A percentile compares a stretch with the other conserved stretches of the same genome.
phyloP scores from a whole-genome alignment of 495 filamentous ascomycete species.

The Astrocystis sublimbata region DNA sequence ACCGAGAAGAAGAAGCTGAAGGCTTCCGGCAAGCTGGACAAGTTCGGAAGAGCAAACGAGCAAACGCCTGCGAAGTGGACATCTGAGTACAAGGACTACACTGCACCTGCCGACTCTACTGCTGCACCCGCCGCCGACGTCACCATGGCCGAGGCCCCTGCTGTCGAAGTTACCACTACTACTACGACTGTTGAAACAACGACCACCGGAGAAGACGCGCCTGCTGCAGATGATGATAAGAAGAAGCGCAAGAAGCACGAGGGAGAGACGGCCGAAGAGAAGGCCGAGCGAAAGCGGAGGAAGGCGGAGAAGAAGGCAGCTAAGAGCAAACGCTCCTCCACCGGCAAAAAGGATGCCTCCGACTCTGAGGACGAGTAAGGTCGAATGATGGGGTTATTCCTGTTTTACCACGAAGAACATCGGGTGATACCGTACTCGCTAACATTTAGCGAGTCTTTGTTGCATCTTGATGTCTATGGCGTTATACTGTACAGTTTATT shows the following conservation, averaged over 20 bases:
- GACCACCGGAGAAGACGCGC: slow-evolving; percentile 40
- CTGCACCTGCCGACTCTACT: slow-evolving; percentile 26
- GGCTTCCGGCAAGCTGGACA: slow-evolving; percentile 95
- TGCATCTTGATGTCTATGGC: slow-evolving; percentile 12
- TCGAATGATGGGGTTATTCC: slow-evolving; percentile 4
- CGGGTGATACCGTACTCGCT: slow-evolving; percentile 33
- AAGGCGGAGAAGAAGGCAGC: slow-evolving; percentile 75
- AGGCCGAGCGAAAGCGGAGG: slow-evolving; percentile 71
- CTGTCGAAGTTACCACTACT: slow-evolving; percentile 16
- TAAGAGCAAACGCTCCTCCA: slow-evolving; percentile 51
- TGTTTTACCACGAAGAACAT: slow-evolving; percentile 20
- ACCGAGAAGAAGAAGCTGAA: slow-evolving; percentile 99
- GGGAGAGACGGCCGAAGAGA: slow-evolving; percentile 74
- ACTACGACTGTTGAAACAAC: slow-evolving; percentile 36
- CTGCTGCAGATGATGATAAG: slow-evolving; percentile 39
- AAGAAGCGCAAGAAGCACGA: slow-evolving; percentile 87
- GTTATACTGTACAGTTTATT: slow-evolving; percentile 21
- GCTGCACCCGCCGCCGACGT: slow-evolving; percentile 26
- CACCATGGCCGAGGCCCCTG: slow-evolving; percentile 32
- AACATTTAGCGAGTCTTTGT: slow-evolving; percentile 21
- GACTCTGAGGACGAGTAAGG: slow-evolving; percentile 34
- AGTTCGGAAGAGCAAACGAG: slow-evolving; percentile 90
- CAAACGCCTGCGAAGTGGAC: slow-evolving; percentile 91
- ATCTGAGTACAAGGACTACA: slow-evolving; percentile 84
- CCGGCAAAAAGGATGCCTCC: slow-evolving; percentile 34